Conservation (phyloP, 495 filamentous ascomycete species). For the Aspergillus egyptiacus region DNA sequence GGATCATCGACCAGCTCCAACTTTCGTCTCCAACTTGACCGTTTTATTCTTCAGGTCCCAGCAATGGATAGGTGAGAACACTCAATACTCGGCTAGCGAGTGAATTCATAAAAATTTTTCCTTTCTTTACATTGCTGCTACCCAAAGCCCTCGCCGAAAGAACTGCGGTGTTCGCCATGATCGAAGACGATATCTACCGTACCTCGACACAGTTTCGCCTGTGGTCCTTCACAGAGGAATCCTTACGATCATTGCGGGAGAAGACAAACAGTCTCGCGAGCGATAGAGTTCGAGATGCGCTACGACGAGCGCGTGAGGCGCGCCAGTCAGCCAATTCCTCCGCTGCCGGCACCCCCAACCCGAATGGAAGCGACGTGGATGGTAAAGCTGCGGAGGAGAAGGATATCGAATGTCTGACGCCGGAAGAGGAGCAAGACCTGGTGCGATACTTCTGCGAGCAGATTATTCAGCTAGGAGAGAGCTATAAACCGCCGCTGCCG, state of each 20-base stretch:
- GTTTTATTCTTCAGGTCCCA: too few relatives aligned
- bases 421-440: slow-evolving; percentile 76
- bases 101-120: neutral
- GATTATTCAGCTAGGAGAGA: slow-evolving; percentile 66
- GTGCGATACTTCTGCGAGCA: slow-evolving; percentile 73
- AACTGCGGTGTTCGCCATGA: slow-evolving; percentile 41
- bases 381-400: slow-evolving; percentile 31
- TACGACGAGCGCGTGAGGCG: slow-evolving; percentile 43
- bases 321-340: slow-evolving; percentile 35
- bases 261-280: slow-evolving; percentile 71
- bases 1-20: slow-evolving; percentile 10
- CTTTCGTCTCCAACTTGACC: neutral
- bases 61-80: slow-evolving; percentile 7
- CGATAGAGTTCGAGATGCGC: slow-evolving; percentile 60
- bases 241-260: slow-evolving; percentile 61
- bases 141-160: too few relatives aligned
- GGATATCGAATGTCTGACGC: slow-evolving; percentile 65
- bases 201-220: slow-evolving; percentile 80
- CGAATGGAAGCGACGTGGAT: slow-evolving; percentile 29
- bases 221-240: slow-evolving; percentile 84
- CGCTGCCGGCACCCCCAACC: slow-evolving; percentile 33
- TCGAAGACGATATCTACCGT: slow-evolving; percentile 89
- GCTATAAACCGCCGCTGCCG: slow-evolving; percentile 70
- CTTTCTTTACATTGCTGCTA: neutral
- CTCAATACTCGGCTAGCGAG: neutral